phyloP scores from a whole-genome alignment of 352 stramenopile genomes.

The Achlya hypogyna region DNA sequence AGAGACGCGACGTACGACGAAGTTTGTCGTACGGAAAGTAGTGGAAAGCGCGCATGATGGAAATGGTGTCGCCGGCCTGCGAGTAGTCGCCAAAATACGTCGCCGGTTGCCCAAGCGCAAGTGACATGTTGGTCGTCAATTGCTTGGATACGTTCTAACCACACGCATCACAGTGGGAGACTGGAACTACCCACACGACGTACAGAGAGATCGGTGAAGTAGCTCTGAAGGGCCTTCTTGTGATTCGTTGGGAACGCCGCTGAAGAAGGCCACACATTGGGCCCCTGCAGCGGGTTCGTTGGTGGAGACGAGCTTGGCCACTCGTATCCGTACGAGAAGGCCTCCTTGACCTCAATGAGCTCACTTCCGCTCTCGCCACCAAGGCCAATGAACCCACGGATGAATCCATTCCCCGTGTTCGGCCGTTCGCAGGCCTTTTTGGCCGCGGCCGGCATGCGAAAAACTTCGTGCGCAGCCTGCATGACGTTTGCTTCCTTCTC shows the following conservation, averaged over 20 bases:
- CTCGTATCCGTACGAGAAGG: conserved; percentile 76
- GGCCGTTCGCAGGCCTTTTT: conserved; percentile 54
- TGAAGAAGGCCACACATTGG: conserved; percentile 54
- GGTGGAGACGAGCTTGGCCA: conserved; percentile 28
- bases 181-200: neutral
- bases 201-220: conserved; percentile 46
- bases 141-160: conserved; percentile 37
- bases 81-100: conserved; percentile 54
- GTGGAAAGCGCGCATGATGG: conserved; percentile 77
- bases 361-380: conserved; percentile 73
- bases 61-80: conserved; percentile 61
- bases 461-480: conserved; percentile 46
- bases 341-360: conserved; percentile 72
- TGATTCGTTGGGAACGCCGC: conserved; percentile 29
- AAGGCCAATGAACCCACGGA: conserved; percentile 67
- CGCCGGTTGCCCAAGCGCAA: conserved; percentile 17
- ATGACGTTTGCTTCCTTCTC: conserved; percentile 43
- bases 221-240: conserved; percentile 38
- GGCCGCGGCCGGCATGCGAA: conserved; percentile 32
- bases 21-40: conserved; percentile 73
- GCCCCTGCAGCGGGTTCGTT: conserved; percentile 55
- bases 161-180: conserved; percentile 23
- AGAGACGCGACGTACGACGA: conserved; percentile 20
- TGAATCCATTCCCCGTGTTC: conserved; percentile 59
- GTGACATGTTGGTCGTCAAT: conserved; percentile 45